Evolutionary conservation across 2,329 filamentous ascomycete species (phyloP), one percentile per base, ranked within the genome.

Genomic region (Kalaharituber pfeilii): DNA sequence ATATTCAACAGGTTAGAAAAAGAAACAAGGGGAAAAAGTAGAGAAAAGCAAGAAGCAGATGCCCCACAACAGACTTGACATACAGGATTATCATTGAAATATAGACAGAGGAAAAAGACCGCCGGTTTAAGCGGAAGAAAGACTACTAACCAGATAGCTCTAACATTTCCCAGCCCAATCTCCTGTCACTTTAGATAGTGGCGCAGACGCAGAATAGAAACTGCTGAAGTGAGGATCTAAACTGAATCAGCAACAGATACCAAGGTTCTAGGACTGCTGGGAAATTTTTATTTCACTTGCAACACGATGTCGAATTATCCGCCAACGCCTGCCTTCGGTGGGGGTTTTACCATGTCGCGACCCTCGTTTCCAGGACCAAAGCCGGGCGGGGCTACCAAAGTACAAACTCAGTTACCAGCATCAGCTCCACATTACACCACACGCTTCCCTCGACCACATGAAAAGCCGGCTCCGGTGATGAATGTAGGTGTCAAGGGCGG

Each of bases 241-340:
- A n/a, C n/a, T n/a, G n/a, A n/a, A n/a, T n/a, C n/a, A n/a, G n/a
- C n/a, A n/a, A n/a, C n/a, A n/a, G n/a, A n/a, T n/a, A n/a, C n/a
- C n/a, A n/a, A n/a, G n/a, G n/a, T n/a, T n/a, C n/a, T n/a, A n/a
- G n/a, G n/a, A n/a, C n/a, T n/a, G n/a, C n/a, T n/a, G n/a, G n/a
- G n/a, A n/a, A n/a, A n/a, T n/a, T n/a, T n/a, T n/a, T n/a, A n/a
- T n/a, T n/a, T 53, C 45, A 30, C 36, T 36, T 25, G 39, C 55
- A 53, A 65, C n/a, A 47, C 52, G 50, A 75, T 75, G 73, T 71
- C 72, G 50, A 69, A 72, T 56, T 72, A 75, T 65, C 70, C 70
- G 53, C 65, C 67, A 56, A 68, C 68, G 45, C 69, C 71, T 36
- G 65, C 70, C 15, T 73, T 71, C 60, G 69, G 69, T 56, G 66